Evolutionary conservation across 352 stramenopile species (phyloP).

Genomic region (Globisporangium yorkense): DNA sequence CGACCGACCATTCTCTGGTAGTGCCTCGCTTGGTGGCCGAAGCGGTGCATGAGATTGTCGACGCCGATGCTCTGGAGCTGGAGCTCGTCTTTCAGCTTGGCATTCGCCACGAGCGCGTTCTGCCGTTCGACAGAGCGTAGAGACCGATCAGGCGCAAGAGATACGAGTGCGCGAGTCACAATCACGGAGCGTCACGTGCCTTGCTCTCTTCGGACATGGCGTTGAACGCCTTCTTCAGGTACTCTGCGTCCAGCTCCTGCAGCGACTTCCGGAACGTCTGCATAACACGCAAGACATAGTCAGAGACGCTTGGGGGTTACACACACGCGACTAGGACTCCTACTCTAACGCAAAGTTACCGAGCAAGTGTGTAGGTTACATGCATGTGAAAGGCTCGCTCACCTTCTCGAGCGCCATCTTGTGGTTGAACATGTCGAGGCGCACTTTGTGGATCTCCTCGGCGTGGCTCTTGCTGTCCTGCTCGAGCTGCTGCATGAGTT

Average conservation of each 20-base stretch:
- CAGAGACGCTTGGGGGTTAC: neutral
- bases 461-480: constrained; percentile 53
- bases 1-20: constrained; percentile 61
- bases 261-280: constrained; percentile 71
- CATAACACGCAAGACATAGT: neutral
- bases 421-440: constrained; percentile 82
- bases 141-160: neutral
- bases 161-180: neutral
- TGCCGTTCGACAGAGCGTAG: constrained; percentile 6
- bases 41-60: constrained; percentile 76
- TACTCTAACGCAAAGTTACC: neutral
- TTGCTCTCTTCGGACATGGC: constrained; percentile 83
- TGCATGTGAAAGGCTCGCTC: neutral
- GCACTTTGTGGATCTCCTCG: constrained; percentile 73
- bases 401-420: constrained; percentile 83
- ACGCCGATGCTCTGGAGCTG: constrained; percentile 74
- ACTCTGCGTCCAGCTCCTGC: constrained; percentile 70
- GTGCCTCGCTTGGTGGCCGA: constrained; percentile 57
- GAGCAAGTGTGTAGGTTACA: neutral
- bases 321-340: too few species aligned
- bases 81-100: constrained; percentile 76
- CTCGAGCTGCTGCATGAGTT: constrained; percentile 63
- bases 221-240: constrained; percentile 79
- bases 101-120: constrained; percentile 74
- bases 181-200: constrained; percentile 11